A percentile compares a stretch with the other conserved stretches of the same genome.
These are phyloP conservation scores for Breviolum minutum DNA, from an alignment of 73 alveolate genomes.

Conservation along the genomic window DNA sequence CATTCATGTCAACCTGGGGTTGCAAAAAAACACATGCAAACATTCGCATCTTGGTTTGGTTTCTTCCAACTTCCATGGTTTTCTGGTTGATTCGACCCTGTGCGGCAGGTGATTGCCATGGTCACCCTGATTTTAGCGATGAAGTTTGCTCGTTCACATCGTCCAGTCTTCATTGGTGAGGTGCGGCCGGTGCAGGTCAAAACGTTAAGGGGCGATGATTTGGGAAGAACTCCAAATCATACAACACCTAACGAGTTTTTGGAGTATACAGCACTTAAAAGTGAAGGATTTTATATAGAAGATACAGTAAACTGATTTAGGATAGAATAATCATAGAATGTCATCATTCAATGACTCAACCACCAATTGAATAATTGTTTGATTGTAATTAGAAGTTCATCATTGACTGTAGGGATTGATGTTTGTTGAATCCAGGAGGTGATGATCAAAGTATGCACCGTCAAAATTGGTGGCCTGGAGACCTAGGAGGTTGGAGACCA, in stretches of 20 bases:
- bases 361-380: too few relatives aligned
- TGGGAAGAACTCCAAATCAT: too few relatives aligned
- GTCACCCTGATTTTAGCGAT: constrained; percentile 17
- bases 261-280: too few relatives aligned
- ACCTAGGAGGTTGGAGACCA: background rate
- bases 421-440: background rate
- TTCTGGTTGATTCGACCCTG: background rate
- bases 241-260: too few relatives aligned
- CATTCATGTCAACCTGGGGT: too few relatives aligned
- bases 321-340: too few relatives aligned
- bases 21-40: too few relatives aligned
- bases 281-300: too few relatives aligned
- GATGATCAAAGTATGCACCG: constrained; percentile 53
- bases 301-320: too few relatives aligned
- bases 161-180: constrained; percentile 59
- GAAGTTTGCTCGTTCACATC: constrained; percentile 27
- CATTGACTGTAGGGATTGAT: background rate
- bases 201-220: background rate
- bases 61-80: background rate
- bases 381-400: too few relatives aligned
- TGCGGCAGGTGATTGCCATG: constrained; percentile 1
- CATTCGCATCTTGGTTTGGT: background rate
- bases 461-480: constrained; percentile 57
- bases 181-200: background rate
- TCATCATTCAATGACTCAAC: too few relatives aligned